Conservation (phyloP, 148 eudicot genomes). For the Persicaria tinctoria region DNA sequence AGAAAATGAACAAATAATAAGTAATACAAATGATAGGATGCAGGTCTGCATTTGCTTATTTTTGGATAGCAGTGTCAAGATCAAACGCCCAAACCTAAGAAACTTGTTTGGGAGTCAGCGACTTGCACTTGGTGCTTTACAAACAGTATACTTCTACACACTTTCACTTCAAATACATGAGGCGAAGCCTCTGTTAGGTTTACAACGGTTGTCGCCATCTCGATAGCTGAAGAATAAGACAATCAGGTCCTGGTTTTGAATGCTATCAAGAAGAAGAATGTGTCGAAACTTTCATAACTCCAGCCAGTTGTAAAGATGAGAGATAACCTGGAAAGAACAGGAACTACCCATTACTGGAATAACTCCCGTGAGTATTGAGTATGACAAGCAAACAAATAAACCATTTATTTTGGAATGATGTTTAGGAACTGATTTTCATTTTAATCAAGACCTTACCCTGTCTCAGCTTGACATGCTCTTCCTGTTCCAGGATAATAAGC, state of each 20-base stretch:
- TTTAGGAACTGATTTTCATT: background rate
- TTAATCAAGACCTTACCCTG: slow-evolving; percentile 1
- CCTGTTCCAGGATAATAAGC: slow-evolving; percentile 40
- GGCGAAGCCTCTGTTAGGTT: slow-evolving; percentile 3
- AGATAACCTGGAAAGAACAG: background rate
- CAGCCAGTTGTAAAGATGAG: background rate
- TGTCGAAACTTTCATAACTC: background rate
- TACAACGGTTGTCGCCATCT: background rate
- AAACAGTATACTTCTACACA: slow-evolving; percentile 6
- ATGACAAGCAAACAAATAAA: background rate
- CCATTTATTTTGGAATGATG: background rate
- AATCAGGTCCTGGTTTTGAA: background rate
- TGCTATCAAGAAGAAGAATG: background rate
- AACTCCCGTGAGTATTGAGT: too few species aligned
- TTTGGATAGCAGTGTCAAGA: background rate
- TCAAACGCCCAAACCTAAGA: background rate
- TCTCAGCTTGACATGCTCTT: slow-evolving; percentile 31
- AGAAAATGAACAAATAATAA: too few species aligned
- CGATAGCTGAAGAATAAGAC: background rate
- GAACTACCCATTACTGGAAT: background rate
- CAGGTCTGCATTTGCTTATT: background rate
- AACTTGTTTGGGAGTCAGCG: background rate
- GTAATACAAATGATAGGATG: too few species aligned
- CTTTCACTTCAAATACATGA: background rate
- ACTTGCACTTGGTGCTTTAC: background rate